Base-by-base conservation (phyloP, 1,284 basidiomycete species). In the Cyathus pygmaeus region DNA sequence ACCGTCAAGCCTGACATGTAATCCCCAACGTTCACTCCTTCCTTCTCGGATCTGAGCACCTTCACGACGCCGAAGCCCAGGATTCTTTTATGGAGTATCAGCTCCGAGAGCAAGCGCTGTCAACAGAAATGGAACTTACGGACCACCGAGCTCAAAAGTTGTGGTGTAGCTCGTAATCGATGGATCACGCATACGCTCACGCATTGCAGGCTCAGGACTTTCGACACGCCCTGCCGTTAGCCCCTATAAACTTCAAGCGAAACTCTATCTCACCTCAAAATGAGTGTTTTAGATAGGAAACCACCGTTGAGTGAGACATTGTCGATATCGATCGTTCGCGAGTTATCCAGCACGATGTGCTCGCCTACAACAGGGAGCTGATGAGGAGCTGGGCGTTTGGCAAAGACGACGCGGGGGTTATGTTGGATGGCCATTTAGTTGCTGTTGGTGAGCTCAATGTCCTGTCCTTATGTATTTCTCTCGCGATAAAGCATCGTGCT, bases 241-340 rank as follows among this genome's bases (percentile, higher is more conserved):
- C 15, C 13, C 17, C 27, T 21, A 33, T 19, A n/a, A 11, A 11
- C 23, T 19, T 53, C 21, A 11, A 19, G 29, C 29, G 13, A 33
- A 30, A 31, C 9, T 19, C 13, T 11, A 10, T 4, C 39, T 42
- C 17, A 53, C 51, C 51, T 53, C 10, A 85, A 60, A 1, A 76
- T 73, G 23, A 85, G 73, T 0, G 78, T 74, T 71, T 85, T 84
- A 56, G 83, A 65, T 23, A 87, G 76, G 59, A 83, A 70, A 0
- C 83, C 85, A 19, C 85, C 85, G 31, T 85, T 73, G 17, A 85
- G 71, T 4, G 77, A 67, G 1, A 78, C 80, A 24, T 62, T 76
- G 6, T 85, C 83, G 21, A 82, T 70, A 64, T 87, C 85, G 63
- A 88, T 82, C 7, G 72, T 75, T 56, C 74, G 67, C 9, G 76